Evolutionary conservation across 2,329 filamentous ascomycete species (phyloP), one percentile per base, ranked within the genome.

Genomic region (Fusarium mexicanum): DNA sequence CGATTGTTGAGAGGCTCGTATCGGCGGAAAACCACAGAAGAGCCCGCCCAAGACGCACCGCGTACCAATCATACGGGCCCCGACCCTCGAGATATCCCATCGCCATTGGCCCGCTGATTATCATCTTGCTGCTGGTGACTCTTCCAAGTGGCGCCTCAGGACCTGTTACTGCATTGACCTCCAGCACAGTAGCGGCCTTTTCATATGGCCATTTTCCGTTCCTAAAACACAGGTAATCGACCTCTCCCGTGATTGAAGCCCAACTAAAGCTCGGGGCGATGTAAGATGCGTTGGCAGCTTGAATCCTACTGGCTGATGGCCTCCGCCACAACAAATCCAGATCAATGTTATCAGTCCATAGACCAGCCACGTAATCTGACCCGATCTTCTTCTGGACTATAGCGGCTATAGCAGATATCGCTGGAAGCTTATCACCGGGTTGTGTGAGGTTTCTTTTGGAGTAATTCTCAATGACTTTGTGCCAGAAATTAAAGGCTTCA

Each of bases 351-450:
- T 74, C 58, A 4, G 41, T 40, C 80, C 80, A 82, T 26, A 82
- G 44, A 2, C 80, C 79, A 1, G 80, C 80, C 3, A 74, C 63
- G 54, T 81, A 82, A 14, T 75, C 55, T 20, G 76, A 76, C 0
- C 61, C 60, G 10, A 72, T 75, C 6, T 63, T 72, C 40, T 69
- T 64, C 37, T 74, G 74, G 40, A 81, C 51, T 8, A 70, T 62
- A 9, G 67, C 72, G 1, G 80, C 81, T 29, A 81, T 66, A 2
- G 78, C 80, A 7, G 79, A 80, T 43, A 82, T 76, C 3, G 78
- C 80, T 0, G 79, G 78, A 9, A 82, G 71, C 26, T 76, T 77
- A 47, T 82, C 80, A 0, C 59, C 35, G 8, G 54, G 37, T 2
- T 76, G 63, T 0, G 76, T 77, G 22, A 82, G 51, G 5, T 73